Evolutionary conservation across 305 asterid genomes (phyloP).

Genomic region (Rubia tinctorum): DNA sequence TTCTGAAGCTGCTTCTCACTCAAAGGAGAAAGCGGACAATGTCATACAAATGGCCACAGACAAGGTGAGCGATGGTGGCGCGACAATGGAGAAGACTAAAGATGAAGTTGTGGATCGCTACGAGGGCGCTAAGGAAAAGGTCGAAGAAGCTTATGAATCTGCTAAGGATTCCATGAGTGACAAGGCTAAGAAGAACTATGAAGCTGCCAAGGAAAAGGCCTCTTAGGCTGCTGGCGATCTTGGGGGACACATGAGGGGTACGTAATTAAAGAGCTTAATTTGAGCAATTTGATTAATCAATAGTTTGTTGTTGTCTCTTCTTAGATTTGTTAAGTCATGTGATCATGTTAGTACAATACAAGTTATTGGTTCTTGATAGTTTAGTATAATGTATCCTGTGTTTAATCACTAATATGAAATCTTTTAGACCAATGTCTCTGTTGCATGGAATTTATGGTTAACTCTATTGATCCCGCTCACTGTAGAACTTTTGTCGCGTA

Average conservation of each 20-base stretch:
- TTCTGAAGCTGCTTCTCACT: constrained; percentile 17
- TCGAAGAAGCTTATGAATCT: constrained; percentile 24
- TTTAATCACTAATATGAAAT: not conserved
- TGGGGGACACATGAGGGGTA: constrained; percentile 33
- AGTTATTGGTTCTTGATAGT: not conserved
- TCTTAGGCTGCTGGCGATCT: constrained; percentile 41
- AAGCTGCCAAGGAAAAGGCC: constrained; percentile 47
- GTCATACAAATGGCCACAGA: constrained; percentile 25
- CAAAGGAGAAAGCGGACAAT: constrained; percentile 18
- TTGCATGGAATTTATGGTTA: not conserved
- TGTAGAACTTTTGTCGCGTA: not conserved
- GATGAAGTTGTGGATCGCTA: constrained; percentile 26
- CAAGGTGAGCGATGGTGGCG: constrained; percentile 27
- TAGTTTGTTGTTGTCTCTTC: constrained; percentile 3
- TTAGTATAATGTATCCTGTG: not conserved
- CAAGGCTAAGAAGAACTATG: constrained; percentile 33
- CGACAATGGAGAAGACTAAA: constrained; percentile 13
- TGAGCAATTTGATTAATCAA: constrained; percentile 15
- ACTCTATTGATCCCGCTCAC: too few species aligned
- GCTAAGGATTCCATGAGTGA: constrained; percentile 36
- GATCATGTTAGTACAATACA: not conserved
- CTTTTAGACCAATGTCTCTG: not conserved
- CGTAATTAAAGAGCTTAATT: constrained; percentile 20
- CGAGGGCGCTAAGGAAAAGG: constrained; percentile 28
- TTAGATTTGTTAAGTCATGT: not conserved